phyloP scores from a whole-genome alignment of 2,329 filamentous ascomycete species.

The Botryotinia convoluta region DNA sequence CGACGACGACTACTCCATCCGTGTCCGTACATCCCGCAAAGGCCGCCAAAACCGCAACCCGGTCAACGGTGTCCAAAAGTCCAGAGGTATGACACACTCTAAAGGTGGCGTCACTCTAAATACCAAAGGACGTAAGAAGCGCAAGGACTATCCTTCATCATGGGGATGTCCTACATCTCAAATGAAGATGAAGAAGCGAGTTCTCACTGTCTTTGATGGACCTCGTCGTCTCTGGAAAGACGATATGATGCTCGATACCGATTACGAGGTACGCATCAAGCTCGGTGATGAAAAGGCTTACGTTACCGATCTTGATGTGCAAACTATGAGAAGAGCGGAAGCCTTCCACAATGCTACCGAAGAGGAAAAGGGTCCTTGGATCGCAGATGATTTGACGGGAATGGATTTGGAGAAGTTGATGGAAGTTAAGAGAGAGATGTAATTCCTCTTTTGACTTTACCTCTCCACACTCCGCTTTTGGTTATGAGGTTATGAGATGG shows the following conservation, averaged over 20 bases:
- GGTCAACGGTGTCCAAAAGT: slow-evolving; percentile 59
- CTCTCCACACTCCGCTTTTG: background rate
- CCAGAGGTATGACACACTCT: slow-evolving; percentile 72
- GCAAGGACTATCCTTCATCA: slow-evolving; percentile 86
- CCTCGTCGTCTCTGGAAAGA: slow-evolving; percentile 88
- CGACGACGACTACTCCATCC: slow-evolving; percentile 56
- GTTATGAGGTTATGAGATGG: slow-evolving; percentile 10
- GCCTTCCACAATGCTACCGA: slow-evolving; percentile 76
- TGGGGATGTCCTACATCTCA: slow-evolving; percentile 92
- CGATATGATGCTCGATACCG: slow-evolving; percentile 96
- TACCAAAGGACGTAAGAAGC: slow-evolving; percentile 76
- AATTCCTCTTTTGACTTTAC: slow-evolving; percentile 19
- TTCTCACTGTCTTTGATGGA: slow-evolving; percentile 90
- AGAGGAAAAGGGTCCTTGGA: slow-evolving; percentile 84
- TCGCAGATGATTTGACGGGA: slow-evolving; percentile 67
- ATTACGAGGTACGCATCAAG: slow-evolving; percentile 87
- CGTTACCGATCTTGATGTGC: slow-evolving; percentile 88
- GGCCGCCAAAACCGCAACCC: slow-evolving; percentile 36
- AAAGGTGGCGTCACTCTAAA: slow-evolving; percentile 65
- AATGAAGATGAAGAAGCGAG: slow-evolving; percentile 98
- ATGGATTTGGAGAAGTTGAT: slow-evolving; percentile 61
- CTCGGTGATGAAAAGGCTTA: slow-evolving; percentile 64
- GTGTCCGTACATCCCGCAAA: slow-evolving; percentile 45
- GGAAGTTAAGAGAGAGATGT: slow-evolving; percentile 40
- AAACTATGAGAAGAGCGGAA: slow-evolving; percentile 84